These are phyloP conservation scores for Metschnikowia rubicola DNA, from an alignment of 805 yeast genomes.

Conservation along the genomic window DNA sequence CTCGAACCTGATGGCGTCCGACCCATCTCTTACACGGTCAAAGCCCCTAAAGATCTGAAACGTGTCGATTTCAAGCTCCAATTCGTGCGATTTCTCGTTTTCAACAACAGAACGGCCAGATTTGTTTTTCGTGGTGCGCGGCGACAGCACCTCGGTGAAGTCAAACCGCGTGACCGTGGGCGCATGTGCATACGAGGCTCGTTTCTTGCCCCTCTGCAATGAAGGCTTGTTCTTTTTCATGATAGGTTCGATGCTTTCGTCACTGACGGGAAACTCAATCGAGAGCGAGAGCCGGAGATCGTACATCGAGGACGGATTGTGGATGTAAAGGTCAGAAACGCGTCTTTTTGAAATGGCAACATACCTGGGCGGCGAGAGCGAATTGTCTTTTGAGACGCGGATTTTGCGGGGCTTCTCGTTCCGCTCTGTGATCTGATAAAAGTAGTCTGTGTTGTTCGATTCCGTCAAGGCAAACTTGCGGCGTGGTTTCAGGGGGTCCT, in stretches of 20 bases:
- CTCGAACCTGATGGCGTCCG: slow-evolving; percentile 55
- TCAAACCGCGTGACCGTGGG: slow-evolving; percentile 73
- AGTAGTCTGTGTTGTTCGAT: slow-evolving; percentile 59
- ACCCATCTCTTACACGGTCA: slow-evolving; percentile 38
- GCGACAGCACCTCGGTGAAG: slow-evolving; percentile 55
- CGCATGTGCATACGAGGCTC: slow-evolving; percentile 70
- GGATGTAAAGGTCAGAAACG: slow-evolving; percentile 66
- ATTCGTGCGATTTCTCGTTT: slow-evolving; percentile 36
- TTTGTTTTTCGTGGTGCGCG: slow-evolving; percentile 32
- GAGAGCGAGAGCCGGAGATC: slow-evolving; percentile 76
- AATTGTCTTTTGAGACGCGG: slow-evolving; percentile 62
- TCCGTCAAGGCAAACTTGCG: slow-evolving; percentile 58
- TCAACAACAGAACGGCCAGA: slow-evolving; percentile 35
- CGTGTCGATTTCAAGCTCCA: slow-evolving; percentile 41
- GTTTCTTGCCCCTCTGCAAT: slow-evolving; percentile 63
- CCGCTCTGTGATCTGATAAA: slow-evolving; percentile 58
- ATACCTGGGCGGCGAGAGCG: slow-evolving; percentile 59
- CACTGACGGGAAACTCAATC: slow-evolving; percentile 70
- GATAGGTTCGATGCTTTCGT: slow-evolving; percentile 50
- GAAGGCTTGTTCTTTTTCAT: slow-evolving; percentile 51
- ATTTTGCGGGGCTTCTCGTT: slow-evolving; percentile 62
- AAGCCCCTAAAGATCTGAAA: slow-evolving; percentile 39
- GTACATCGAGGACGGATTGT: slow-evolving; percentile 71
- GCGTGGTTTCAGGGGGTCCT: slow-evolving; percentile 30
- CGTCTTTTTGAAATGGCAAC: slow-evolving; percentile 72